Percentiles rank a stretch among this genome's conserved stretches.
Conservation (phyloP, 2,329 filamentous ascomycete genomes). For the Tolypocladium inflatum region DNA sequence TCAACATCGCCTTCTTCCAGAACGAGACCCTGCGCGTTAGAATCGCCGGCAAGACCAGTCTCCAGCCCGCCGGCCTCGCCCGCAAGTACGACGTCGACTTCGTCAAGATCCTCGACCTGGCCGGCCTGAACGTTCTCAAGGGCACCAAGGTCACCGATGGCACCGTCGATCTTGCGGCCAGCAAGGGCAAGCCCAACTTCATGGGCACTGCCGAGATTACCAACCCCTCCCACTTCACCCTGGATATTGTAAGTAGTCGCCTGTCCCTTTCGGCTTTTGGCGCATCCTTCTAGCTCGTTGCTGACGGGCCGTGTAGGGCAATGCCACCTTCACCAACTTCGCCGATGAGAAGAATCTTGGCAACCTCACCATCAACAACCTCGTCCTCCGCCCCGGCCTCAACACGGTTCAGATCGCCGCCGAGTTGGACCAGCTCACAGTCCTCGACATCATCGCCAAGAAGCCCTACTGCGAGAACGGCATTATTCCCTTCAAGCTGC, state of each 20-base stretch:
- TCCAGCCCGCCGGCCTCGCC: conserved; percentile 40
- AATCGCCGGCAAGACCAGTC: conserved; percentile 40
- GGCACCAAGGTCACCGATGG: conserved; percentile 44
- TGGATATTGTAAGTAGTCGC: conserved; percentile 46
- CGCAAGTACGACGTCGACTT: conserved; percentile 42
- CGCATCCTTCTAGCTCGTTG: neutral
- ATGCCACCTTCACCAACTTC: conserved; percentile 51
- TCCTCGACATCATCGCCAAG: conserved; percentile 30
- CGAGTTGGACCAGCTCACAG: conserved; percentile 36
- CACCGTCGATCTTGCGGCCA: conserved; percentile 30
- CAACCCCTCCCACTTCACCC: conserved; percentile 53
- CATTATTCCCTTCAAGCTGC: conserved; percentile 44
- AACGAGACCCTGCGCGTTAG: conserved; percentile 40
- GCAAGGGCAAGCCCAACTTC: conserved; percentile 48
- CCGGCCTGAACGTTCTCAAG: conserved; percentile 44
- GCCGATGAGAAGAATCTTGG: conserved; percentile 44
- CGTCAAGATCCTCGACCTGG: conserved; percentile 43
- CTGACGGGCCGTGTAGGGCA: conserved; percentile 35
- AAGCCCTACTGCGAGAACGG: conserved; percentile 43
- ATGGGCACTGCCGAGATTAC: conserved; percentile 48
- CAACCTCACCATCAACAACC: conserved; percentile 45
- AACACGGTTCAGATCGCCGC: conserved; percentile 48
- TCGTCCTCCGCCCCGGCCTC: conserved; percentile 47
- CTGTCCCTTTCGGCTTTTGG: neutral
- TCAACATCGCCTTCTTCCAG: conserved; percentile 44